Base-by-base conservation (phyloP, 208 protist species). In the Leishmania tarentolae region DNA sequence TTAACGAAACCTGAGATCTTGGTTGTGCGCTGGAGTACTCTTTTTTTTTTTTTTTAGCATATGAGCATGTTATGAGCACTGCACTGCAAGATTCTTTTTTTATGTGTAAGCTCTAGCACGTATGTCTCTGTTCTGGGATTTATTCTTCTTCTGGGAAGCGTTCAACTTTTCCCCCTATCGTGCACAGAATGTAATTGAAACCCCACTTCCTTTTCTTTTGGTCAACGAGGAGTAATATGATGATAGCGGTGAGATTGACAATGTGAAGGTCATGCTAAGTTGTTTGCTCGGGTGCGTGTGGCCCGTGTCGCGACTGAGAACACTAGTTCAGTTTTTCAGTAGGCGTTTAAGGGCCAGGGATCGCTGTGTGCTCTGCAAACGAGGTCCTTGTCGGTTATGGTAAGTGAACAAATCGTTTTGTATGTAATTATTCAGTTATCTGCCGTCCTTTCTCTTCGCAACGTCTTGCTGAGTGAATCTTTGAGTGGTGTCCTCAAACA, bases 191-290 rank as follows among this genome's bases (percentile, higher is more conserved):
- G 61, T 15, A 31, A 42, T 40, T 31, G 4, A 68, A 4, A 5
- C 40, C 28, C n/a, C 31, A 17, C 69, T 59, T 31, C 75, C 50
- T 80, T 66, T 8, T 68, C 66, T 53, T 75, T 59, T 70, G 31
- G 17, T 75, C 19, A 6, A 35, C 59, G 7, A 50, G 31, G 52
- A 5, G 13, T 9, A 21, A 47, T 2, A 53, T 52, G 11, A 21
- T 7, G 40, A 31, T 3, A 3, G 24, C 19, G 50, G 28, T 28
- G 1, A 35, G 21, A 35, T 1, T 35, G 2, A 44, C 15, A 8
- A 8, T 35, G 21, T 73, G 4, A 1, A 19, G n/a, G 40, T 46
- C 5, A 17, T 35, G 28, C 52, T 15, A 17, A 37, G 2, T 19
- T 31, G 8, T 52, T 31, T 40, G 17, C 0, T 8, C 0, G 24